Evolutionary conservation across 2,329 filamentous ascomycete species (phyloP).

Genomic region (Teratosphaeria pseudoeucalypti): DNA sequence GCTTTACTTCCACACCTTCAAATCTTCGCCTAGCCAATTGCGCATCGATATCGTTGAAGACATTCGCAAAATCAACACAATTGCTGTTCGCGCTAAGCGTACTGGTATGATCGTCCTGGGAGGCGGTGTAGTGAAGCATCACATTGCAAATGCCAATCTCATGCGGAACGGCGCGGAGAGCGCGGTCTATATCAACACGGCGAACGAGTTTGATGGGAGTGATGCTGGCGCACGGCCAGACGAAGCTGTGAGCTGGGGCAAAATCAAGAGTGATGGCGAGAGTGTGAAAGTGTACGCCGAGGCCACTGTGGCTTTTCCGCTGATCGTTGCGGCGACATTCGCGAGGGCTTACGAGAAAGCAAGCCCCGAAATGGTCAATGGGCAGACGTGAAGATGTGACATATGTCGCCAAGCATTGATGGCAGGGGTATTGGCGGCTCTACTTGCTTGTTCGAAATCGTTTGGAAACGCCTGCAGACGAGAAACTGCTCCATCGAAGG

Average conservation of each 20-base stretch:
- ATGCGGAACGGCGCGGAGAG: conserved; percentile 98
- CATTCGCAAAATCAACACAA: conserved; percentile 83
- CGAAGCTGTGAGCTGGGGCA: conserved; percentile 96
- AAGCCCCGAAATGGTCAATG: neutral
- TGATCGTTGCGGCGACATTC: conserved; percentile 58
- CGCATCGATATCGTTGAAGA: conserved; percentile 88
- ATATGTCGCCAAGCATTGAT: neutral
- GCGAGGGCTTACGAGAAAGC: conserved; percentile 30
- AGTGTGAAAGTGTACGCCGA: conserved; percentile 78
- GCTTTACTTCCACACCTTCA: conserved; percentile 98
- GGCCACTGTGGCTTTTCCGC: conserved; percentile 55
- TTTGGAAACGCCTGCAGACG: neutral
- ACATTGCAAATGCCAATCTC: conserved; percentile 93
- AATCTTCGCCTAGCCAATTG: conserved; percentile 68
- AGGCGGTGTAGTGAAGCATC: conserved; percentile 92
- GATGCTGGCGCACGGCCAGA: conserved; percentile 92
- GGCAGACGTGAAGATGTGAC: neutral
- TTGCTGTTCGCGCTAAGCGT: conserved; percentile 75
- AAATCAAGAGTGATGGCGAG: conserved; percentile 82
- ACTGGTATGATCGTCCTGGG: conserved; percentile 94
- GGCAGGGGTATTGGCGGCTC: neutral
- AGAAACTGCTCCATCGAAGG: neutral
- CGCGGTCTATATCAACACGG: conserved; percentile 96
- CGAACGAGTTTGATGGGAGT: conserved; percentile 92
- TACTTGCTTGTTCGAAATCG: neutral